Conservation (phyloP, 2,329 filamentous ascomycete species). For the Aspergillaceae sp. region DNA sequence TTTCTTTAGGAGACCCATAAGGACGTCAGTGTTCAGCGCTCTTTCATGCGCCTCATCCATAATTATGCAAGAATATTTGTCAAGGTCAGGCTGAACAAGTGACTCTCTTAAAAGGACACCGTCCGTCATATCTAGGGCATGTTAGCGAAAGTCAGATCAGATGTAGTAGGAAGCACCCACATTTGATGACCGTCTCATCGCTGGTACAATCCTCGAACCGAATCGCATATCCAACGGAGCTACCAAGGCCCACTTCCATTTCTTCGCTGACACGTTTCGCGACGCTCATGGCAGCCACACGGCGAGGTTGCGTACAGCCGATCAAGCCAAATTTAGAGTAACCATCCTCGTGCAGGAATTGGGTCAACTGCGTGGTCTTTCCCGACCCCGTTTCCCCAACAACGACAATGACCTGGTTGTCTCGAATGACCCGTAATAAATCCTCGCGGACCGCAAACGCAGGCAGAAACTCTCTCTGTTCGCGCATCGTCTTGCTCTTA, state of each 20-base stretch:
- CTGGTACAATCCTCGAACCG: slow-evolving; percentile 98
- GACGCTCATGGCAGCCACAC: slow-evolving; percentile 97
- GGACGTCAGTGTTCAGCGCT: slow-evolving; percentile 89
- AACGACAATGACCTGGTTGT: slow-evolving; percentile 95
- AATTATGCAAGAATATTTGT: slow-evolving; percentile 95
- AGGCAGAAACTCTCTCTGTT: slow-evolving; percentile 87
- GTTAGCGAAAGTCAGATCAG: slow-evolving; percentile 5
- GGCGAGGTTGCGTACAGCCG: slow-evolving; percentile 88
- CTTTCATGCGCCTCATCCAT: slow-evolving; percentile 99
- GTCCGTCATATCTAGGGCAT: slow-evolving; percentile 72
- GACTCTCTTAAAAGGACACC: slow-evolving; percentile 90
- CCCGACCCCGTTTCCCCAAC: slow-evolving; percentile 96
- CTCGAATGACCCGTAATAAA: slow-evolving; percentile 78
- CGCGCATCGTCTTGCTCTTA: slow-evolving; percentile 76
- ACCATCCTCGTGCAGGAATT: slow-evolving; percentile 92
- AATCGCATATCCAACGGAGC: slow-evolving; percentile 89
- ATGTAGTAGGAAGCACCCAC: slow-evolving; percentile 25
- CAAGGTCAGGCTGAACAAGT: slow-evolving; percentile 81
- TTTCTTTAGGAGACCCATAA: slow-evolving; percentile 98
- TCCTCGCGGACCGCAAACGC: slow-evolving; percentile 96
- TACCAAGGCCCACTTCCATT: slow-evolving; percentile 88
- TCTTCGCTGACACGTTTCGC: slow-evolving; percentile 97
- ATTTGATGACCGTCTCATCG: slow-evolving; percentile 92
- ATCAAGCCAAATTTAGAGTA: slow-evolving; percentile 85
- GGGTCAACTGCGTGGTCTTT: slow-evolving; percentile 94